Percentiles rank a stretch among this genome's conserved stretches.
Conservation (phyloP, 495 filamentous ascomycete species). For the Neurospora terricola region DNA sequence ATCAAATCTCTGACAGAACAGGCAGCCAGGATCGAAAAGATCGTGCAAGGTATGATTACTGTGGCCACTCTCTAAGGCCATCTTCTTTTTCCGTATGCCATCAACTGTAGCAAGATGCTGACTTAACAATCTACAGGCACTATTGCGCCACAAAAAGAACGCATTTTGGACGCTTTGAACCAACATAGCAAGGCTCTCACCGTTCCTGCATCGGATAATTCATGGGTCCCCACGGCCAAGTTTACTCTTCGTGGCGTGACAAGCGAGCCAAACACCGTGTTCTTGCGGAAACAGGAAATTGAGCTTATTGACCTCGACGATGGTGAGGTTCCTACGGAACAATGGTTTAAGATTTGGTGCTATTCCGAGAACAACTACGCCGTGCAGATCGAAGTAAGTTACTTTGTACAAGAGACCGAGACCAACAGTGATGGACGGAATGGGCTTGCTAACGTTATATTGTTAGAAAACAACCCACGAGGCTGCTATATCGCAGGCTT, state of each 20-base stretch:
- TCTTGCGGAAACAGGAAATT: conserved; percentile 24
- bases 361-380: conserved; percentile 15
- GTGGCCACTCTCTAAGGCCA: background rate
- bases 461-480: conserved; percentile 20
- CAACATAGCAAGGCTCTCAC: conserved; percentile 14
- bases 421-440: background rate
- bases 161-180: background rate
- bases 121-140: background rate
- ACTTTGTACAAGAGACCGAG: background rate
- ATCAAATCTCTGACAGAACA: conserved; percentile 7
- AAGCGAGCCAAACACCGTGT: conserved; percentile 23
- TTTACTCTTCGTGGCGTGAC: conserved; percentile 35
- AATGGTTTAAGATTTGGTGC: conserved; percentile 36
- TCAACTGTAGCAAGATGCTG: background rate
- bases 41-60: conserved; percentile 11
- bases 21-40: conserved; percentile 10
- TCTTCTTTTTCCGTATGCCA: background rate
- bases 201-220: conserved; percentile 18
- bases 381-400: conserved; percentile 27
- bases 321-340: conserved; percentile 13
- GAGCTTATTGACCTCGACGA: conserved; percentile 13
- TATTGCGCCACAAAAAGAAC: background rate
- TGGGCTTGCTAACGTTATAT: background rate
- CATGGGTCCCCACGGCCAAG: conserved; percentile 28
- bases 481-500: conserved; percentile 24